These are phyloP conservation scores for Paramecium caudatum DNA, from an alignment of 73 alveolate species.

Conservation along the genomic window DNA sequence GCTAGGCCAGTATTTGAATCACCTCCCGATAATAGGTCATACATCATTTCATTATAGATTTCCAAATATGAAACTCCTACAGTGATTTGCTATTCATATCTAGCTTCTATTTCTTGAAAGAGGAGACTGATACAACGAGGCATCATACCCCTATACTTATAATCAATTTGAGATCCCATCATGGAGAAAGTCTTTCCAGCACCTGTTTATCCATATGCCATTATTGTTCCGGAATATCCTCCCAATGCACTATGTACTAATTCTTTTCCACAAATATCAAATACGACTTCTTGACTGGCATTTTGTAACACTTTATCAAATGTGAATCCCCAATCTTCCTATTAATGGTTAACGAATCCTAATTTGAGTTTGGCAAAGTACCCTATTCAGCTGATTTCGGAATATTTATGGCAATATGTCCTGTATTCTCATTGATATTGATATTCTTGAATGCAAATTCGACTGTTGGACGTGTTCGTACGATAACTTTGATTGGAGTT, in stretches of 20 bases:
- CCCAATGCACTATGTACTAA: constrained; percentile 76
- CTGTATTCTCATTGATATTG: constrained; percentile 84
- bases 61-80: constrained; percentile 97
- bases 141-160: constrained; percentile 98
- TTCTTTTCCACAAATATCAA: constrained; percentile 85
- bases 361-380: constrained; percentile 6
- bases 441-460: constrained; percentile 96
- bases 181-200: constrained; percentile 99
- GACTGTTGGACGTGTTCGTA: constrained; percentile 98
- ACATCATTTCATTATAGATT: constrained; percentile 99
- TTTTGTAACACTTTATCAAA: constrained; percentile 97
- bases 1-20: constrained; percentile 47
- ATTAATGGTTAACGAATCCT: constrained; percentile 97
- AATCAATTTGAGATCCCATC: constrained; percentile 97
- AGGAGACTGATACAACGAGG: constrained; percentile 97
- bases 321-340: constrained; percentile 98
- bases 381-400: constrained; percentile 78
- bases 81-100: constrained; percentile 90
- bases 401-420: constrained; percentile 83
- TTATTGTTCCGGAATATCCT: constrained; percentile 89
- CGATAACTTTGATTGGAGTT: constrained; percentile 93
- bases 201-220: constrained; percentile 99
- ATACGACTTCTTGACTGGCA: constrained; percentile 95
- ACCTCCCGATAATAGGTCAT: constrained; percentile 91
- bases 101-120: constrained; percentile 93